Base-by-base conservation (phyloP, 2,329 filamentous ascomycete species). In the Cordyceps javanica region DNA sequence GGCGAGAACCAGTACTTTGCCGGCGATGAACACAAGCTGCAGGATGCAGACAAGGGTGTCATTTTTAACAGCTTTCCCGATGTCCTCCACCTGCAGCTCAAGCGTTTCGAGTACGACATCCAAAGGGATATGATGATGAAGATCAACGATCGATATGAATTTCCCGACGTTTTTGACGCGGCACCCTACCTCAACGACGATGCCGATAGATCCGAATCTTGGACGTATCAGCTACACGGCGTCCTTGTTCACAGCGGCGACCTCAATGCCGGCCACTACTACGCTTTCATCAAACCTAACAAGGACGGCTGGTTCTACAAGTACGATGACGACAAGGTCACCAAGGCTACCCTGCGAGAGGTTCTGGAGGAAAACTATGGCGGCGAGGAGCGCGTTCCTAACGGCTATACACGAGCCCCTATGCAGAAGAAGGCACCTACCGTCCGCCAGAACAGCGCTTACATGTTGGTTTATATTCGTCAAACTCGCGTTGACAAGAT, bases 1-100 rank as follows among this genome's bases (percentile, higher is more conserved):
- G 94, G 94, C 41, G 95, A 99, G 70, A 99, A 99, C 77, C 96
- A 97, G 72, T 99, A 99, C 69, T 94, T 91, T 71, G 94, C 94
- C 1, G 88, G 89, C 50, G 89, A 96, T 65, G 86, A 94, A 49
- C 88, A 90, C 75, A 94, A 94, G 66, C 80, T 97, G 41, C 94
- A 99, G 70, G 94, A 99, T 70, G 94, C 94, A 53, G 92, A 91
- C 77, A 99, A 99, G 73, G 94, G 94, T 54, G 94, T 97, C 63
- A 97, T 99, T 61, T 99, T 99, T 70, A 90, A 91, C 69, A 90
- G 87, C 66, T 97, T 97, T 69, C 94, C 94, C 0, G 90, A 95
- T 55, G 91, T 99, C 3, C 77, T 99, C 23, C 93, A 99, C 70
- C 78, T 99, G 42, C 94, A 99, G 71, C 82, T 99, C 60, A 97